Conservation (phyloP, 1,284 basidiomycete species). For the Fomitopsis schrenkii region DNA sequence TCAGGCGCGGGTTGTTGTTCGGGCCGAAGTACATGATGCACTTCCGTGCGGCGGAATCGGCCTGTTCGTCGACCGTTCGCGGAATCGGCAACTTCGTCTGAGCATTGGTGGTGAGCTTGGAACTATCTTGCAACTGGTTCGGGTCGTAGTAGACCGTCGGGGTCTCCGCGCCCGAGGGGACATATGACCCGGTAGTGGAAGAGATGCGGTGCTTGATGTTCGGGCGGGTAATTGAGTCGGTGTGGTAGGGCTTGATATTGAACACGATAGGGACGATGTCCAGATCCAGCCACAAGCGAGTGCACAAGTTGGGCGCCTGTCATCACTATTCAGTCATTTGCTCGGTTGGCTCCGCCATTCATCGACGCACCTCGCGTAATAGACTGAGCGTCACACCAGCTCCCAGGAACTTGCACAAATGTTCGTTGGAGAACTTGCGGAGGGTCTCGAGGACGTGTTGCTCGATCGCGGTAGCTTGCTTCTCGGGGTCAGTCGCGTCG, state of each 20-base stretch:
- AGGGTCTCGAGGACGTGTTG: slow-evolving; percentile 54
- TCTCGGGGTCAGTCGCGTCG: slow-evolving; percentile 41
- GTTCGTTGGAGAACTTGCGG: slow-evolving; percentile 66
- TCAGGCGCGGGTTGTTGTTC: slow-evolving; percentile 73
- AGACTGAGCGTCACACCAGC: slow-evolving; percentile 49
- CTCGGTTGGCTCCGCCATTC: neutral
- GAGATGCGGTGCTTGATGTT: slow-evolving; percentile 77
- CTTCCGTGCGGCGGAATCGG: slow-evolving; percentile 79
- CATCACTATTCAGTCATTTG: neutral
- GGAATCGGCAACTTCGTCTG: slow-evolving; percentile 62
- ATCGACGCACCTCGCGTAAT: slow-evolving; percentile 38
- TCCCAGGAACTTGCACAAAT: slow-evolving; percentile 80
- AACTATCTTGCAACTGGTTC: slow-evolving; percentile 37
- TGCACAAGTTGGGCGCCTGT: slow-evolving; percentile 71
- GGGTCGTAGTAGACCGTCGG: slow-evolving; percentile 63
- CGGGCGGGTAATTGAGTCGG: slow-evolving; percentile 67
- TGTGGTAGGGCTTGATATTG: slow-evolving; percentile 79
- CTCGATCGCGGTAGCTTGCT: slow-evolving; percentile 56
- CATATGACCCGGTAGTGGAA: slow-evolving; percentile 69
- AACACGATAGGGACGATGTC: slow-evolving; percentile 79
- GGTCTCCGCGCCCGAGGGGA: slow-evolving; percentile 69
- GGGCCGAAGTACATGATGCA: slow-evolving; percentile 79
- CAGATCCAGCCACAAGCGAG: slow-evolving; percentile 70
- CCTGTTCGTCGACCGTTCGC: slow-evolving; percentile 76
- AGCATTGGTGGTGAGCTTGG: slow-evolving; percentile 40